A percentile compares a stretch with the other conserved stretches of the same genome.
Conservation (phyloP, 352 stramenopile genomes). For the Phytophthora capsici region DNA sequence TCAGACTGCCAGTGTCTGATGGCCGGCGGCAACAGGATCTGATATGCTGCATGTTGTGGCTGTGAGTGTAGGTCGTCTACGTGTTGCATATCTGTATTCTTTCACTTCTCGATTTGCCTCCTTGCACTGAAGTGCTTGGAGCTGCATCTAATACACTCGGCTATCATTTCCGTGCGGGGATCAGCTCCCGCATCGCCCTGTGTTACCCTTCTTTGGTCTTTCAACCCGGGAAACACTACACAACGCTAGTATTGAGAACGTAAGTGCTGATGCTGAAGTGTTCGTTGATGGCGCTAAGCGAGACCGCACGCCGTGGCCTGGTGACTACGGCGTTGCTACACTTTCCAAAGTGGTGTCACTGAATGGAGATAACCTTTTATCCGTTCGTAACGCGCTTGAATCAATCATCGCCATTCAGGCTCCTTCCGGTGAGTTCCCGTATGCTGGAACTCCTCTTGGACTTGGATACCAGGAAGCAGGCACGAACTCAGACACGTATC, state of each 20-base stretch:
- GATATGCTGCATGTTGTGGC: no score
- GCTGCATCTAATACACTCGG: no score
- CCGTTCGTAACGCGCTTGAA: conserved; percentile 30
- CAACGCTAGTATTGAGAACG: conserved; percentile 31
- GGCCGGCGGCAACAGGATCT: no score
- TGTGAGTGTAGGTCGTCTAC: no score
- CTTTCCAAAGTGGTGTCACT: conserved; percentile 33
- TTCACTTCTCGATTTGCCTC: no score
- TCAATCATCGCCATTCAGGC: conserved; percentile 36
- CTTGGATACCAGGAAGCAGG: conserved; percentile 21
- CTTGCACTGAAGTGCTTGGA: no score
- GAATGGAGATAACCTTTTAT: conserved; percentile 42
- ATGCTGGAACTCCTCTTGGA: conserved; percentile 36
- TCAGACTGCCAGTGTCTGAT: no score
- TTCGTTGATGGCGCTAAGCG: conserved; percentile 42
- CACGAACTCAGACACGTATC: conserved; percentile 46
- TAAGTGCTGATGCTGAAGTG: conserved; percentile 30
- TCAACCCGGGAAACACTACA: no score
- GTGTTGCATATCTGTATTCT: no score
- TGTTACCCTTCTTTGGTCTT: no score
- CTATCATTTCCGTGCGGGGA: no score
- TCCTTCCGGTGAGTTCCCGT: conserved; percentile 32
- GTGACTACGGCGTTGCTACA: conserved; percentile 38
- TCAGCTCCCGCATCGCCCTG: no score
- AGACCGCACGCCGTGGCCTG: conserved; percentile 42